Evolutionary conservation across 2,329 filamentous ascomycete species (phyloP), one percentile per base, ranked within the genome.

Genomic region (Fusarium sp.): DNA sequence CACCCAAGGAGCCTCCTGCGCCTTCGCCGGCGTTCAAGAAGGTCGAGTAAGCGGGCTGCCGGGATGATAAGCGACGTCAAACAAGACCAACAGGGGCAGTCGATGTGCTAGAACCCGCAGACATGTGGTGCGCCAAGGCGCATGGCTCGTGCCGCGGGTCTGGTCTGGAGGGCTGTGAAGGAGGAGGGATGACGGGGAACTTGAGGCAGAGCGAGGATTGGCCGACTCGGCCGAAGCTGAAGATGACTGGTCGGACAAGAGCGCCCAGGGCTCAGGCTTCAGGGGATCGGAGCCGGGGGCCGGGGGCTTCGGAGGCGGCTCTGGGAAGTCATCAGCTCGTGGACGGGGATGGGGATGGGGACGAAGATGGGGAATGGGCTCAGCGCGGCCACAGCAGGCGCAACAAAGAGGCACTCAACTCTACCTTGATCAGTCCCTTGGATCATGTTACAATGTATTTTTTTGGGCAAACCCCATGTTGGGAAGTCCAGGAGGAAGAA

Each of bases 1-100:
- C 79, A 27, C 80, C 82, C 14, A 81, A 81, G 64, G 82, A 82
- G 16, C 67, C 66, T 6, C 81, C 83, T 41, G 67, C 83, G 16
- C 84, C 84, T 4, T 78, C 83, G 54, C 83, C 85, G 32, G 83
- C 84, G 9, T 86, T 84, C 72, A 77, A 78, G 73, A 75, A 77
- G 61, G 64, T 81, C 59, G 72, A 79, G 37, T 72, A 77, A 58
- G 60, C 73, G 25, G 57, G 58, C 73, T 65, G 63, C 67, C 67
- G 67, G 73, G 52, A 30, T 62, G 48, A 45, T 18, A 37, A 39
- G 34, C 54, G 60, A 60, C 20, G 52, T 60, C 48, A 65, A 62
- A 39, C 23, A 67, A 41, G 41, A 34, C 62, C 63, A 32, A 54
- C 20, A 48, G 58, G 43, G 43, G 45, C 43, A 52, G 48, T 35